phyloP scores from a whole-genome alignment of 306 rosid genomes.

The Echinosophora koreensis region DNA sequence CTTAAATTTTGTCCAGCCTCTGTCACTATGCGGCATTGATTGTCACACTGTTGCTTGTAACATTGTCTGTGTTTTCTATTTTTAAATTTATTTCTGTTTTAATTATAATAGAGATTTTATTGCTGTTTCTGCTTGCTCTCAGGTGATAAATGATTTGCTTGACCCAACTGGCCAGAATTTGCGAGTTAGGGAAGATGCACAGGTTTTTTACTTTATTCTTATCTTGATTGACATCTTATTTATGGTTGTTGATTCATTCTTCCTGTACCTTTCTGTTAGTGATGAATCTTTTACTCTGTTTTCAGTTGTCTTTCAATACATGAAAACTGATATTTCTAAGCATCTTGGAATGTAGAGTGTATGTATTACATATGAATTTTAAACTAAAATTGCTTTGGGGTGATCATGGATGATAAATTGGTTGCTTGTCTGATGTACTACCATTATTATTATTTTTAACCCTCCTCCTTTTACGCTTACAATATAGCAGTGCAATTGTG shows the following conservation, averaged over 20 bases:
- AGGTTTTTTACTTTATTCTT: constrained; percentile 64
- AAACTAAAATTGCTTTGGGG: constrained; percentile 25
- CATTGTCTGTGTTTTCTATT: background rate
- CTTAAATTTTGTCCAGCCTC: background rate
- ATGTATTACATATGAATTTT: background rate
- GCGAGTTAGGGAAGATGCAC: constrained; percentile 98
- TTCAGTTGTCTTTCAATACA: constrained; percentile 28
- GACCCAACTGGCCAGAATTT: constrained; percentile 99
- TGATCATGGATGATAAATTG: constrained; percentile 30
- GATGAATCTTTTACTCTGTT: constrained; percentile 9
- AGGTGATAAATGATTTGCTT: constrained; percentile 99
- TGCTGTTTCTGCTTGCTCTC: constrained; percentile 57
- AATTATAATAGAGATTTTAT: constrained; percentile 34
- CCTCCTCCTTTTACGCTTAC: background rate
- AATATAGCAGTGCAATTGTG: constrained; percentile 1
- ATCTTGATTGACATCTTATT: constrained; percentile 17
- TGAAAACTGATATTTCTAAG: background rate
- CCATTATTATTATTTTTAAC: background rate
- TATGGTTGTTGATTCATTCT: constrained; percentile 14
- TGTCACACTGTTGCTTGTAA: constrained; percentile 11
- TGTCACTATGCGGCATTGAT: constrained; percentile 6
- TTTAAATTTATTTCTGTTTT: constrained; percentile 10
- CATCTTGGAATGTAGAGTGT: constrained; percentile 34
- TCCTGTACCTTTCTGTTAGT: constrained; percentile 7
- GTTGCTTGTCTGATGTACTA: constrained; percentile 1